Evolutionary conservation across 306 rosid species (phyloP).

Genomic region (Arachis hypogaea): DNA sequence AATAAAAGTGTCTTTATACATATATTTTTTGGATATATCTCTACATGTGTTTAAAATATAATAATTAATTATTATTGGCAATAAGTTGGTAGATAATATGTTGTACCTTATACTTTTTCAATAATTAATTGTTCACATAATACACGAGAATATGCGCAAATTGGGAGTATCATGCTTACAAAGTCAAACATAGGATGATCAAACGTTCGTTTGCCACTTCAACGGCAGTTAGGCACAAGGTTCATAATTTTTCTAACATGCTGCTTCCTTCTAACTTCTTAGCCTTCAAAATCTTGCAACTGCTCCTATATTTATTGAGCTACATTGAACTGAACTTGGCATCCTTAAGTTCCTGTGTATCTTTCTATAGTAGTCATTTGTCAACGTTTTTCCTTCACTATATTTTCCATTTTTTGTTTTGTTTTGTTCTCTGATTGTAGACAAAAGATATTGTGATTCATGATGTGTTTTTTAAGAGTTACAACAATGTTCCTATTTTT

Average conservation of each 20-base stretch:
- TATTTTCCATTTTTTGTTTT: conserved; percentile 14
- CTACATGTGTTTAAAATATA: too few species aligned
- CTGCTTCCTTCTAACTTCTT: conserved; percentile 42
- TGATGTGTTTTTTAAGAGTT: conserved; percentile 46
- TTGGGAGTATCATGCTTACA: neutral
- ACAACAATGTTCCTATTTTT: conserved; percentile 37
- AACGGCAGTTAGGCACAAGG: conserved; percentile 76
- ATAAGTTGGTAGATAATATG: too few species aligned
- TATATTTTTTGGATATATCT: too few species aligned
- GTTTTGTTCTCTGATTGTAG: conserved; percentile 9
- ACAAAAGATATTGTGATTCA: conserved; percentile 27
- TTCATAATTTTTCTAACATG: conserved; percentile 33
- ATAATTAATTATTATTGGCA: too few species aligned
- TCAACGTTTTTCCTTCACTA: conserved; percentile 30
- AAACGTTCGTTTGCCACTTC: conserved; percentile 46
- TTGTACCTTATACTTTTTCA: too few species aligned
- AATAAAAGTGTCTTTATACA: too few species aligned
- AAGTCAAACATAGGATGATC: conserved; percentile 65
- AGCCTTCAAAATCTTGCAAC: conserved; percentile 31
- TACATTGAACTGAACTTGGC: conserved; percentile 28
- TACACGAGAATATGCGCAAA: too few species aligned
- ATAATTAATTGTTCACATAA: too few species aligned
- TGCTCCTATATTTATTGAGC: conserved; percentile 26
- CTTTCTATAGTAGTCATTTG: conserved; percentile 11
- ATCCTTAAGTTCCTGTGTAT: conserved; percentile 17